These are phyloP conservation scores for Teunomyces kruisii DNA, from an alignment of 805 yeast genomes.

Conservation along the genomic window DNA sequence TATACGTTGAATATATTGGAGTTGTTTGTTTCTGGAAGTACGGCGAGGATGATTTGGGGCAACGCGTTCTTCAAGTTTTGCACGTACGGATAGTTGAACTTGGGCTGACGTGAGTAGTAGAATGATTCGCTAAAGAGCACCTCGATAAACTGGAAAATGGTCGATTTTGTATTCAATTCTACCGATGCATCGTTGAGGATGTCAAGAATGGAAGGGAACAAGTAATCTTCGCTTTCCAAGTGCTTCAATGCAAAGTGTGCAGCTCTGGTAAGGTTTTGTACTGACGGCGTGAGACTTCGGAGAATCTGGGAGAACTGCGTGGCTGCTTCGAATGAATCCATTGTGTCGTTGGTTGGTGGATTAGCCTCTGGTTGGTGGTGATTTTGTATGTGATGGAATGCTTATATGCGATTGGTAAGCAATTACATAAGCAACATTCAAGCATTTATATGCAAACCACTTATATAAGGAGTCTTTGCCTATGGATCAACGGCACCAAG, in stretches of 20 bases:
- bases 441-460: neutral
- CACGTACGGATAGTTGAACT: slow-evolving; percentile 40
- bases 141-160: slow-evolving; percentile 69
- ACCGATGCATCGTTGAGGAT: slow-evolving; percentile 47
- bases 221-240: slow-evolving; percentile 62
- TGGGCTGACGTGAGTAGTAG: slow-evolving; percentile 32
- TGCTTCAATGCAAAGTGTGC: slow-evolving; percentile 58
- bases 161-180: slow-evolving; percentile 62
- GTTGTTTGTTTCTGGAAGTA: slow-evolving; percentile 37
- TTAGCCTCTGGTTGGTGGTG: neutral
- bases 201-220: slow-evolving; percentile 66
- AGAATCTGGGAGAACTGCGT: slow-evolving; percentile 70
- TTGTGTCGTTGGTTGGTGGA: slow-evolving; percentile 20
- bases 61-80: slow-evolving; percentile 30
- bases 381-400: neutral
- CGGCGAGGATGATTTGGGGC: slow-evolving; percentile 33
- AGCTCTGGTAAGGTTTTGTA: slow-evolving; percentile 48
- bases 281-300: slow-evolving; percentile 63
- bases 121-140: slow-evolving; percentile 47
- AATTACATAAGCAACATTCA: neutral
- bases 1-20: slow-evolving; percentile 38
- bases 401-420: neutral
- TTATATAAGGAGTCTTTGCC: neutral
- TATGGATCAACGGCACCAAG: too few species aligned
- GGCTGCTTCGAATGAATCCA: slow-evolving; percentile 91